Conservation (phyloP, 2,329 filamentous ascomycete genomes). For the Setomelanomma holmii region DNA sequence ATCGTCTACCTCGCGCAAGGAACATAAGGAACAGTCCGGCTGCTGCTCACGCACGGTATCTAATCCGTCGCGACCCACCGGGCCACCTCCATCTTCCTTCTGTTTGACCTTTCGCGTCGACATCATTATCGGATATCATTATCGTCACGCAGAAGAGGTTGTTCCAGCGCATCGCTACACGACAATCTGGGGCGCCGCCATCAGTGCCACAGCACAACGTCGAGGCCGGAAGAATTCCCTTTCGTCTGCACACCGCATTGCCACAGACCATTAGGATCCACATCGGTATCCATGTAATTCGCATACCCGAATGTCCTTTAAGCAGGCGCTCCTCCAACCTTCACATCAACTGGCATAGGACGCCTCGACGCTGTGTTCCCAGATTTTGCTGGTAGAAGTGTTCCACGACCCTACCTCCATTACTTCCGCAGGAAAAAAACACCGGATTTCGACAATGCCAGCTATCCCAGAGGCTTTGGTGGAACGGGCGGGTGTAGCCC, state of each 20-base stretch:
- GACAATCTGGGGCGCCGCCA: constrained; percentile 28
- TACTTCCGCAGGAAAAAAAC: constrained; percentile 14
- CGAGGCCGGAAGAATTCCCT: constrained; percentile 28
- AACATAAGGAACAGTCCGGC: constrained; percentile 42
- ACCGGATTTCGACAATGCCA: constrained; percentile 38
- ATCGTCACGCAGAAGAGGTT: constrained; percentile 26
- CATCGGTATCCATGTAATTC: constrained; percentile 44
- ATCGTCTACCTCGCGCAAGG: constrained; percentile 35
- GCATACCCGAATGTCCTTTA: constrained; percentile 26
- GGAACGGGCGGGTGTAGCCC: constrained; percentile 34
- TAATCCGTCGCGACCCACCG: constrained; percentile 18
- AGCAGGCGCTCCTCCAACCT: constrained; percentile 24
- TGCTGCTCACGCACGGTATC: constrained; percentile 37
- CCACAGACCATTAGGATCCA: constrained; percentile 30
- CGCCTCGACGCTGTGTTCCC: constrained; percentile 26
- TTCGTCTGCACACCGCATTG: constrained; percentile 43
- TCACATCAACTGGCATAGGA: constrained; percentile 20
- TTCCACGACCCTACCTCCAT: constrained; percentile 25
- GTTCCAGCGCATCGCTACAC: constrained; percentile 31
- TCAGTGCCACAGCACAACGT: constrained; percentile 26
- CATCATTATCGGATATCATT: constrained; percentile 17
- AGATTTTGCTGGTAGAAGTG: constrained; percentile 47
- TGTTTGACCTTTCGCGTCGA: constrained; percentile 8
- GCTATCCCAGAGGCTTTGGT: constrained; percentile 40
- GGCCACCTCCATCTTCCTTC: constrained; percentile 7